Conservation (phyloP, 1,284 basidiomycete species). For the Ustilago trichophora region DNA sequence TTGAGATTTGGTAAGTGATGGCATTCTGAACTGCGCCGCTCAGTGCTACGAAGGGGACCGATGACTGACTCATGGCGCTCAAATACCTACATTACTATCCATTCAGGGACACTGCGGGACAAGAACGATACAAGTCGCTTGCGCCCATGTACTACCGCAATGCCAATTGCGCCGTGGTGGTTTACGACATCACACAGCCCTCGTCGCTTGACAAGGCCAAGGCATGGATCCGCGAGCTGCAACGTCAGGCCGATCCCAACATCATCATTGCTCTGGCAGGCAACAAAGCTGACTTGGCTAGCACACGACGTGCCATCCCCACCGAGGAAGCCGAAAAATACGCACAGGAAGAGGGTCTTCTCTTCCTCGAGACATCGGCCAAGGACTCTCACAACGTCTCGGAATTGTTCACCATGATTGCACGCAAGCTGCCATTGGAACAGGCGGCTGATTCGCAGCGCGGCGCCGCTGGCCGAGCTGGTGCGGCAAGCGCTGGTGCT, state of each 20-base stretch:
- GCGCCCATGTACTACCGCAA: constrained; percentile 67
- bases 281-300: constrained; percentile 88
- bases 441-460: constrained; percentile 50
- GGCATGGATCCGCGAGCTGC: constrained; percentile 94
- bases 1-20: constrained; percentile 85
- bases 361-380: constrained; percentile 96
- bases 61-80: too few relatives aligned
- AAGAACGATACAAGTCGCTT: constrained; percentile 77
- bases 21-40: too few relatives aligned
- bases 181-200: constrained; percentile 64
- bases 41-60: too few relatives aligned
- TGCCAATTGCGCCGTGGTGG: constrained; percentile 65
- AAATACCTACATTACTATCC: background rate
- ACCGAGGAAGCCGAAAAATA: constrained; percentile 79
- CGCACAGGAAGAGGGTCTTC: constrained; percentile 90
- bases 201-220: constrained; percentile 89
- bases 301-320: constrained; percentile 68
- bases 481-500: constrained; percentile 21
- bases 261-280: constrained; percentile 85
- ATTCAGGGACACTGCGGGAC: constrained; percentile 76
- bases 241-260: constrained; percentile 94
- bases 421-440: constrained; percentile 62
- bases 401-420: constrained; percentile 71
- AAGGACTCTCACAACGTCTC: constrained; percentile 90
- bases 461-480: constrained; percentile 27